Evolutionary conservation across 306 rosid species (phyloP), one percentile per base, ranked within the genome.

Genomic region (Astragalus membranaceus): DNA sequence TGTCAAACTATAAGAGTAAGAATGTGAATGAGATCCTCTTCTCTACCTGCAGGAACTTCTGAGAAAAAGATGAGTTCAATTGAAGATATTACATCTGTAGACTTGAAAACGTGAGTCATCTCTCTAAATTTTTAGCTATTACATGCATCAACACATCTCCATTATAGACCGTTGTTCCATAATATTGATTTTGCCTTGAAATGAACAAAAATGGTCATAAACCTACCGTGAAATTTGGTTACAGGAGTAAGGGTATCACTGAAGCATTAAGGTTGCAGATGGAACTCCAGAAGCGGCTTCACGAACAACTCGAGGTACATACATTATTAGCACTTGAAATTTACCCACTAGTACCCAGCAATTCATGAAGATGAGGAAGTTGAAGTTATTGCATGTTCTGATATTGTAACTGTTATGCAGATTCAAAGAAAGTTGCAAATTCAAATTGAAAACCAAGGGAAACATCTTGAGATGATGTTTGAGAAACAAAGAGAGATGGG

Each of bases 271-370:
- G 92, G 55, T 80, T 94, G 82, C 99, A 94, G 78, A 89, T 94
- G 86, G 99, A 94, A 70, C 95, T 94, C 81, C 99, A 94, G 86
- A 94, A 94, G 84, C 87, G 87, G 80, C 99, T 94, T 63, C 99
- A 94, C 49, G 99, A 94, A 67, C 99, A 91, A 78, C 97, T 94
- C 30, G 99, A 94, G 97, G 99, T 94, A 74, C 76, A 59, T 26
- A 26, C 76, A 59, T 20, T 23, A 51, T 41, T 57, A 48, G 64
- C 48, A 13, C 59, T 32, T 16, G 23, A 37, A 23, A 23, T 23
- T 23, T n/a, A n/a, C n/a, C n/a, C n/a, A n/a, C n/a, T n/a, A n/a
- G 26, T 23, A 23, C 26, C 26, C 2, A 23, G 26, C 26, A 23
- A 23, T 23, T 2, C 26, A 23, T 23, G 1, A 23, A 16, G n/a